Percentiles rank a stretch among this genome's conserved stretches.
Evolutionary conservation across 306 rosid species (phyloP).

Genomic region (Rosa persica): DNA sequence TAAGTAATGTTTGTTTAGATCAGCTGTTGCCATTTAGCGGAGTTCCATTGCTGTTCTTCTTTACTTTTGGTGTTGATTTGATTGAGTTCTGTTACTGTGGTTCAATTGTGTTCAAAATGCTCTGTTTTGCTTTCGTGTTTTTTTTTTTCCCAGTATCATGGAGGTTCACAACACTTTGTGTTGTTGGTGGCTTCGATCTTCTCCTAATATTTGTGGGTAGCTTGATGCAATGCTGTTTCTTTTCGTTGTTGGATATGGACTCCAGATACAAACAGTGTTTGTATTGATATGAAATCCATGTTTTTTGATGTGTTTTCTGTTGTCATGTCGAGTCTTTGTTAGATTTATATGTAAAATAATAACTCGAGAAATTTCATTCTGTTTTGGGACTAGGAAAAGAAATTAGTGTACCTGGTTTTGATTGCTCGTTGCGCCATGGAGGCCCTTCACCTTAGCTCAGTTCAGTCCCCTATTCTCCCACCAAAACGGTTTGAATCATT

Average conservation of each 20-base stretch:
- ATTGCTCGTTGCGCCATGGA: slow-evolving; percentile 44
- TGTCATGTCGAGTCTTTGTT: neutral
- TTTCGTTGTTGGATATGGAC: neutral
- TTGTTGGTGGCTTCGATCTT: no score
- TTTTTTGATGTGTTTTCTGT: neutral
- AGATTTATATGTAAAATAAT: neutral
- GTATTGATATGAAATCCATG: neutral
- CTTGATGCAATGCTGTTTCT: neutral
- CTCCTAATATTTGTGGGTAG: neutral
- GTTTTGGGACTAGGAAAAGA: neutral
- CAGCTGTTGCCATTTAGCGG: neutral
- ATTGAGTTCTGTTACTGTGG: neutral
- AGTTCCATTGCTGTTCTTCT: neutral
- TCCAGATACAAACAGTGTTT: neutral
- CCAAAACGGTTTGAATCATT: slow-evolving; percentile 7
- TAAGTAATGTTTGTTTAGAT: neutral
- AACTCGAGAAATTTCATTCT: neutral
- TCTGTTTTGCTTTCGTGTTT: neutral
- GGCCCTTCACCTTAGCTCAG: slow-evolving; percentile 37
- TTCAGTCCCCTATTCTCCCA: slow-evolving; percentile 26
- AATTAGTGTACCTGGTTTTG: neutral
- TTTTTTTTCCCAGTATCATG: no score
- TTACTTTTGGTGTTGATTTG: neutral
- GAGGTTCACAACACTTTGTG: no score
- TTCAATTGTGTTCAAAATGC: neutral